Conservation (phyloP, 2,329 filamentous ascomycete species). For the Pleomassaria siparia region DNA sequence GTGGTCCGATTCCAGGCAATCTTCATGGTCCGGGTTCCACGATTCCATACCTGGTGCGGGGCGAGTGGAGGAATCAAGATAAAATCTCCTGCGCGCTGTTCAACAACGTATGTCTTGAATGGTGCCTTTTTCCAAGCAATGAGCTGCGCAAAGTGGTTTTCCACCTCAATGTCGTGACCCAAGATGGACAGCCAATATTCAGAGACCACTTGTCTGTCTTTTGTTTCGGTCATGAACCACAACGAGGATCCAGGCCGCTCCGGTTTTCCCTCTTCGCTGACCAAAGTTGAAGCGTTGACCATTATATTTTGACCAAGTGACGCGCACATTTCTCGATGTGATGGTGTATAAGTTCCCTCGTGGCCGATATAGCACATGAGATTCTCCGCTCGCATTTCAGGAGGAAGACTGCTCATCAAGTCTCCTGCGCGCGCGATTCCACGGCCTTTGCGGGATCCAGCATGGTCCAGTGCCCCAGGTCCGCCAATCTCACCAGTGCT, state of each 20-base stretch:
- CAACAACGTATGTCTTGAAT: conserved; percentile 89
- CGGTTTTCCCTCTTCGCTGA: conserved; percentile 67
- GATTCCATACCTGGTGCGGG: conserved; percentile 97
- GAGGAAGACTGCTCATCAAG: conserved; percentile 88
- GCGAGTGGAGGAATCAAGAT: conserved; percentile 91
- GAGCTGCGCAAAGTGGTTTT: conserved; percentile 93
- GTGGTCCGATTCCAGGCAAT: conserved; percentile 97
- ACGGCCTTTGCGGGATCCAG: conserved; percentile 52
- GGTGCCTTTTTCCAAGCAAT: conserved; percentile 95
- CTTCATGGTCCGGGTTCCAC: conserved; percentile 93
- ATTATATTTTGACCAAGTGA: conserved; percentile 97
- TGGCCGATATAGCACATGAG: conserved; percentile 98
- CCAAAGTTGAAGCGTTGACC: conserved; percentile 78
- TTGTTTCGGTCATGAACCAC: conserved; percentile 98
- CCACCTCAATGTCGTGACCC: conserved; percentile 94
- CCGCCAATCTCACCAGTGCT: conserved; percentile 63
- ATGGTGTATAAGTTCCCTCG: conserved; percentile 93
- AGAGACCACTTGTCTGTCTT: conserved; percentile 84
- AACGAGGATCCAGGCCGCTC: conserved; percentile 83
- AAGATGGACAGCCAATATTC: conserved; percentile 93
- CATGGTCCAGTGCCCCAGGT: conserved; percentile 56
- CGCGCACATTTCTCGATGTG: conserved; percentile 97
- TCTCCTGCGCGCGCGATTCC: conserved; percentile 77
- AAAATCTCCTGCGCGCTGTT: conserved; percentile 88
- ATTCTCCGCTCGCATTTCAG: conserved; percentile 88